These are phyloP conservation scores for Cucurbita moschata DNA, from an alignment of 306 rosid genomes.

Conservation along the genomic window DNA sequence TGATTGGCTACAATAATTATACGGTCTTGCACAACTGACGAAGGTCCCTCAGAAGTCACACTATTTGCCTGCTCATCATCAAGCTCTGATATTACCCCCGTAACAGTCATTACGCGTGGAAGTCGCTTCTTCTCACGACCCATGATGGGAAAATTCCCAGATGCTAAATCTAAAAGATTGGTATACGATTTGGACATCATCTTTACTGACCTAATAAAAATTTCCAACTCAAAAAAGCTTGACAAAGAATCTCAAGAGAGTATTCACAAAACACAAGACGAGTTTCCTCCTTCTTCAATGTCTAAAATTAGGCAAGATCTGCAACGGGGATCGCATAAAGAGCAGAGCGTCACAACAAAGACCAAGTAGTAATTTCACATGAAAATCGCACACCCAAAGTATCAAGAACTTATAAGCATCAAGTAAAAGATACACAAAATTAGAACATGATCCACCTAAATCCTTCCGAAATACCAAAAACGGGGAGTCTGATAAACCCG, in stretches of 20 bases:
- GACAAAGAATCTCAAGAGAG: slow-evolving; percentile 13
- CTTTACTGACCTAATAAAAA: slow-evolving; percentile 7
- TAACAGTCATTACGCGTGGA: slow-evolving; percentile 43
- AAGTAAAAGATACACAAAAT: slow-evolving; percentile 9
- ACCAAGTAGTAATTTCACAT: neutral
- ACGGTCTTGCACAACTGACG: slow-evolving; percentile 34
- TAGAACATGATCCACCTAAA: neutral
- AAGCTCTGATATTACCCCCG: slow-evolving; percentile 48
- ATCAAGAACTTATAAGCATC: slow-evolving; percentile 8
- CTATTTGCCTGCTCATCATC: slow-evolving; percentile 50
- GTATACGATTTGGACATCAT: slow-evolving; percentile 56
- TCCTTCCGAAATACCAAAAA: neutral
- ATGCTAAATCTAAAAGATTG: slow-evolving; percentile 48
- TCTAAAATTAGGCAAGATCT: slow-evolving; percentile 20
- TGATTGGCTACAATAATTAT: slow-evolving; percentile 46
- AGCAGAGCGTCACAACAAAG: slow-evolving; percentile 1
- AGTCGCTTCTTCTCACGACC: slow-evolving; percentile 41
- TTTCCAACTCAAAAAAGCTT: slow-evolving; percentile 10
- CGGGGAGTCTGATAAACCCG: neutral
- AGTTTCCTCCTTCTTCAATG: slow-evolving; percentile 11
- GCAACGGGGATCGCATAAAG: slow-evolving; percentile 9
- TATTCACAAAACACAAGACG: slow-evolving; percentile 11
- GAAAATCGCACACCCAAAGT: slow-evolving; percentile 1
- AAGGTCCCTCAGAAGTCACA: slow-evolving; percentile 43
- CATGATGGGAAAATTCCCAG: slow-evolving; percentile 45